phyloP scores from a whole-genome alignment of 352 stramenopile genomes.

The Phytophthora gonapodyides region DNA sequence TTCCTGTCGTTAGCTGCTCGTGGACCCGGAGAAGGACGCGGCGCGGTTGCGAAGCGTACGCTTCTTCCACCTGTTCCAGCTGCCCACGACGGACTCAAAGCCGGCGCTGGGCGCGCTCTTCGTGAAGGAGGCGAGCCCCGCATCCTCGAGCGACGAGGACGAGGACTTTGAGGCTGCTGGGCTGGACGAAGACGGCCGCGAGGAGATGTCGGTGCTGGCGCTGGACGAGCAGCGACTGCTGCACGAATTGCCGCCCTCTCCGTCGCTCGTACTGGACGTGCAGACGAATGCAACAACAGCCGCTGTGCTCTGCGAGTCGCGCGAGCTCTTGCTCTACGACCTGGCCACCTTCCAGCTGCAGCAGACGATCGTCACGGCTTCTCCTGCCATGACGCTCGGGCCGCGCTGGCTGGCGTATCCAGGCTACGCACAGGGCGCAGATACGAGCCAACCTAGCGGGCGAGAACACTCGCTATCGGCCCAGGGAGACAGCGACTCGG shows the following conservation, averaged over 20 bases:
- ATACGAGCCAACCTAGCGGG: conserved; percentile 12
- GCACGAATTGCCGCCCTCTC: conserved; percentile 59
- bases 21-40: conserved; percentile 50
- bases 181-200: conserved; percentile 38
- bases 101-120: conserved; percentile 48
- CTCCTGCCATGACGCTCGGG: conserved; percentile 67
- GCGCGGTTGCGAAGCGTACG: conserved; percentile 52
- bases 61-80: conserved; percentile 65
- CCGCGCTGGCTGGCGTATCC: conserved; percentile 75
- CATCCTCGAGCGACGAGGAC: conserved; percentile 28
- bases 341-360: conserved; percentile 50
- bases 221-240: conserved; percentile 55
- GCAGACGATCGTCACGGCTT: conserved; percentile 53
- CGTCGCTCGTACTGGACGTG: conserved; percentile 69
- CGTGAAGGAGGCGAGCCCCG: conserved; percentile 45
- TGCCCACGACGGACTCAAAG: conserved; percentile 16
- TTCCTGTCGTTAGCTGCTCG: conserved; percentile 39
- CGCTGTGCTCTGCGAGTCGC: conserved; percentile 68
- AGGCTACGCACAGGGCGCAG: conserved; percentile 38
- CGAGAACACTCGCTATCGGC: conserved; percentile 33
- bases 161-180: conserved; percentile 43
- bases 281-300: conserved; percentile 61
- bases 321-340: conserved; percentile 73
- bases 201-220: conserved; percentile 59
- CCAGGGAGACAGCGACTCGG: conserved; percentile 45